Conservation (phyloP, 371 early-diverging fungal genomes). For the Mucor velutinosus region DNA sequence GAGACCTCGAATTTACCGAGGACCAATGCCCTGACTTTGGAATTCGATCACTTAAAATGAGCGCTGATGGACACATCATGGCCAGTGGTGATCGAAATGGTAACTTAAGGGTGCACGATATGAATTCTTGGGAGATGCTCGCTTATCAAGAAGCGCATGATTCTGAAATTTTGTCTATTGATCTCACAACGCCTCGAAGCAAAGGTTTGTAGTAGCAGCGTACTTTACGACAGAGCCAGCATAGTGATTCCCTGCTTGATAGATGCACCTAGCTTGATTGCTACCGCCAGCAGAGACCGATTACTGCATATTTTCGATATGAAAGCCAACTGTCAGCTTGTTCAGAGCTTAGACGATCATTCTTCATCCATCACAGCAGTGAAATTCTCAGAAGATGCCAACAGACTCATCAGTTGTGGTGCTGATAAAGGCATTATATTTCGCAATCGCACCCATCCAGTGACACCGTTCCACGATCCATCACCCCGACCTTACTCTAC, state of each 20-base stretch:
- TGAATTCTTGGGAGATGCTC: constrained; percentile 61
- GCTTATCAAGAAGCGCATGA: constrained; percentile 83
- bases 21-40: constrained; percentile 63
- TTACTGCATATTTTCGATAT: constrained; percentile 82
- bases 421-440: constrained; percentile 88
- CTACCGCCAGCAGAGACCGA: constrained; percentile 83
- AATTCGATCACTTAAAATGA: constrained; percentile 72
- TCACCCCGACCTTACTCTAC: constrained; percentile 43
- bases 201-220: background rate
- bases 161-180: constrained; percentile 80
- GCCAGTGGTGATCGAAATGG: constrained; percentile 83
- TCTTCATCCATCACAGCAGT: constrained; percentile 84
- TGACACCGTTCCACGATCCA: constrained; percentile 10
- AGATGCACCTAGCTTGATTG: constrained; percentile 58
- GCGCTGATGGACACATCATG: constrained; percentile 65
- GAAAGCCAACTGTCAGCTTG: constrained; percentile 53
- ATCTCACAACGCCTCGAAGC: constrained; percentile 55
- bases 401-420: constrained; percentile 74
- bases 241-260: background rate
- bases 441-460: constrained; percentile 43
- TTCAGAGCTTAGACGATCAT: constrained; percentile 86
- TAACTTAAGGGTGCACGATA: constrained; percentile 69
- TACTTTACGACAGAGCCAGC: background rate
- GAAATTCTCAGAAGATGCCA: constrained; percentile 66
- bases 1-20: constrained; percentile 37